Conservation (phyloP, 768 basidiomycete genomes). For the Glaciozyma martinii region DNA sequence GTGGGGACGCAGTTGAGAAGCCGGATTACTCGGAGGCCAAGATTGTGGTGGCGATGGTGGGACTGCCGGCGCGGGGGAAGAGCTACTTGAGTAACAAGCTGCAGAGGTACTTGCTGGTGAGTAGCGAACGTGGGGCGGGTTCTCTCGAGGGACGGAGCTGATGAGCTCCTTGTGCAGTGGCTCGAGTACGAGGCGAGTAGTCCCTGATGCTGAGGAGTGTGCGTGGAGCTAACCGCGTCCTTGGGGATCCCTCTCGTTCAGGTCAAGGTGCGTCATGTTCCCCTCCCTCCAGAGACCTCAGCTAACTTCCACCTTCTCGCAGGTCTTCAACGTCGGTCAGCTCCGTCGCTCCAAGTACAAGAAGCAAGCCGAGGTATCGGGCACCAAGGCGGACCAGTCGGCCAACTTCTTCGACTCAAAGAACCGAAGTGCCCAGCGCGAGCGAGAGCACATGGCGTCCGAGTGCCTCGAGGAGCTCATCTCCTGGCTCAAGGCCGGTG, state of each 20-base stretch:
- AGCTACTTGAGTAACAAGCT: constrained; percentile 97
- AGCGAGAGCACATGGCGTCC: constrained; percentile 71
- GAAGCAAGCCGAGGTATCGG: constrained; percentile 69
- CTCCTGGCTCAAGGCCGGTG: constrained; percentile 81
- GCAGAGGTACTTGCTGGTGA: constrained; percentile 84
- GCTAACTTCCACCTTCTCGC: neutral
- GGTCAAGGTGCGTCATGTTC: constrained; percentile 11
- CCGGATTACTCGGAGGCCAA: constrained; percentile 98
- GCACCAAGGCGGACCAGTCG: constrained; percentile 82
- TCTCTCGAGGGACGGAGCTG: constrained; percentile 5
- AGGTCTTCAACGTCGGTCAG: constrained; percentile 99
- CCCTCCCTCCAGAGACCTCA: neutral
- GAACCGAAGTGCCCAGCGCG: constrained; percentile 64
- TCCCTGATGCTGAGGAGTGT: neutral
- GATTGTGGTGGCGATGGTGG: constrained; percentile 97
- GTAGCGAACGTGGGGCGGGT: constrained; percentile 28
- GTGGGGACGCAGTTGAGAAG: constrained; percentile 53
- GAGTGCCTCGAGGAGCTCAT: constrained; percentile 94
- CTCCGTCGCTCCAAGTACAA: constrained; percentile 51
- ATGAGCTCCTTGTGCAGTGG: constrained; percentile 54
- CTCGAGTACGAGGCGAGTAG: constrained; percentile 94
- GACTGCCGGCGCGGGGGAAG: constrained; percentile 94
- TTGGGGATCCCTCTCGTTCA: neutral
- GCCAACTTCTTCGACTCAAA: constrained; percentile 81
- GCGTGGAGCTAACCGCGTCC: neutral